Conservation (phyloP, 495 filamentous ascomycete genomes). For the Aspergillus diversus region DNA sequence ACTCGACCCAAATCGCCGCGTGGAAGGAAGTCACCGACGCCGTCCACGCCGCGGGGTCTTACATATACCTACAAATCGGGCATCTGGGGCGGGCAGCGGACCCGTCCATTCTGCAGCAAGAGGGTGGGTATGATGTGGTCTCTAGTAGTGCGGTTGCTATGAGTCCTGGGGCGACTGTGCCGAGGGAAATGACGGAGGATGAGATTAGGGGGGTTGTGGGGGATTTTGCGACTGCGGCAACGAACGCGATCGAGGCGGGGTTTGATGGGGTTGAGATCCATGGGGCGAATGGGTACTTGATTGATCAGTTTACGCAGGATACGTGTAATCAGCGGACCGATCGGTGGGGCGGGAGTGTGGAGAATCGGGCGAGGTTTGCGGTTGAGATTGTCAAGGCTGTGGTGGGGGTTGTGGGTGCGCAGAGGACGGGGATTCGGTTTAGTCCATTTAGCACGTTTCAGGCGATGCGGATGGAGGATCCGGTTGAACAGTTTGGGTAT, state of each 20-base stretch:
- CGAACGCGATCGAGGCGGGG: conserved; percentile 65
- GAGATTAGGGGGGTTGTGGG: conserved; percentile 58
- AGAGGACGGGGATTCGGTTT: not conserved
- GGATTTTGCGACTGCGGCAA: conserved; percentile 60
- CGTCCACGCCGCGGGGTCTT: conserved; percentile 63
- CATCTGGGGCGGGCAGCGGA: conserved; percentile 62
- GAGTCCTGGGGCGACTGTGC: conserved; percentile 23
- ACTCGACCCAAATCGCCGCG: conserved; percentile 55
- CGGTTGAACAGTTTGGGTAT: not conserved
- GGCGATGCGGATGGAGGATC: not conserved
- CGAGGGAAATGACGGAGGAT: conserved; percentile 53
- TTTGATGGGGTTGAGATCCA: conserved; percentile 83
- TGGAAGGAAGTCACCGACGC: conserved; percentile 65
- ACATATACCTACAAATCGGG: conserved; percentile 70
- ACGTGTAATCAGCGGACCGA: not conserved
- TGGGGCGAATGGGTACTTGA: conserved; percentile 72
- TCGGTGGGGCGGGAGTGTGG: not conserved
- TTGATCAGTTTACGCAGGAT: conserved; percentile 64
- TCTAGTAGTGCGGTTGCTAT: conserved; percentile 45
- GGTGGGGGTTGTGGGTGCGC: not conserved
- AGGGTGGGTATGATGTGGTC: conserved; percentile 24
- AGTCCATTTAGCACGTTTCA: not conserved
- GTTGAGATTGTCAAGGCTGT: not conserved
- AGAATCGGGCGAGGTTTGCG: not conserved
- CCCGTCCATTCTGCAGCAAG: conserved; percentile 35